These are phyloP conservation scores for Kodamaea fungicola DNA, from an alignment of 1,139 yeast genomes.

Conservation along the genomic window DNA sequence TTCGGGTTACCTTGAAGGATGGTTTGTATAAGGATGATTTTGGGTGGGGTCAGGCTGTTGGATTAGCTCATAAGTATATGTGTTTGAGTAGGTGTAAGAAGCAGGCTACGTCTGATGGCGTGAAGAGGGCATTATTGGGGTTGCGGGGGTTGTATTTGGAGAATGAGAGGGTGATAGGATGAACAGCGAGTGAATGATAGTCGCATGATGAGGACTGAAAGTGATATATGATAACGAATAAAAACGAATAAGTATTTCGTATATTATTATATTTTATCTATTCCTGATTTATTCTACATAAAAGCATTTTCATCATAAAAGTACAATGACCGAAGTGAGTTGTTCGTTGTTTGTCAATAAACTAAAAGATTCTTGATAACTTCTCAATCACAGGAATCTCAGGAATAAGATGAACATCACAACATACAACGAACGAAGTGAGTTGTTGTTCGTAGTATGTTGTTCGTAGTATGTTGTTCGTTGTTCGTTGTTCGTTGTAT, in stretches of 20 bases:
- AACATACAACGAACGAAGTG: too few relatives aligned
- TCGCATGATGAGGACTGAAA: too few relatives aligned
- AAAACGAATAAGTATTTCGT: conserved; percentile 1
- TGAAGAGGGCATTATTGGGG: conserved; percentile 36
- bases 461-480: too few relatives aligned
- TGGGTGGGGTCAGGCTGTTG: conserved; percentile 42
- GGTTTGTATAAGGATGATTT: conserved; percentile 39
- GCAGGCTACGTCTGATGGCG: conserved; percentile 50
- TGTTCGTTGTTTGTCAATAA: conserved; percentile 19
- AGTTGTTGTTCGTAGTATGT: too few relatives aligned
- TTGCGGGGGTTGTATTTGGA: conserved; percentile 18
- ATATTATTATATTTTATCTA: too few relatives aligned
- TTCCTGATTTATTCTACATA: too few relatives aligned
- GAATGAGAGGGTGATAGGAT: conserved; percentile 1
- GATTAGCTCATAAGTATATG: conserved; percentile 29
- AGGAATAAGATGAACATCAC: conserved; percentile 71
- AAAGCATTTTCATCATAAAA: too few relatives aligned
- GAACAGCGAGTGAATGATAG: too few relatives aligned
- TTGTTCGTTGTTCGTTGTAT: too few relatives aligned
- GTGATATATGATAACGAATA: conserved; percentile 15
- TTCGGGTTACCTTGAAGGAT: conserved; percentile 45
- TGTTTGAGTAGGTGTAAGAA: conserved; percentile 48
- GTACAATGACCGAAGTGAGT: too few relatives aligned
- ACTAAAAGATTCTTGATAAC: conserved; percentile 60
- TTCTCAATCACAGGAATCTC: conserved; percentile 63